Conservation (phyloP, 805 yeast species). For the Cyberlindnera meyerae region DNA sequence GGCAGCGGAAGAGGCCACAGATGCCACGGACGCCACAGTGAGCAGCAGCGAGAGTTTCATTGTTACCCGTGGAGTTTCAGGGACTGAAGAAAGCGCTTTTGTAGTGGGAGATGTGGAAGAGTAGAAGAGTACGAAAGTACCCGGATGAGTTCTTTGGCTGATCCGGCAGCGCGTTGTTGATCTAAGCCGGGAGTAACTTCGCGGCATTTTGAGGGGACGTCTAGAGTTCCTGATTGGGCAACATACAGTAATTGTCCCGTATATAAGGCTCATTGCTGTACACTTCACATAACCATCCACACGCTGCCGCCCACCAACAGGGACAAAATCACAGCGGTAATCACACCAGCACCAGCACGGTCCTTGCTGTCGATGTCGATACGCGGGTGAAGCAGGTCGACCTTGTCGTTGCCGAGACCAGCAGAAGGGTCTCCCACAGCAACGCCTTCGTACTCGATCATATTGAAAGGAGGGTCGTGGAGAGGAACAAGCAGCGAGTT, state of each 20-base stretch:
- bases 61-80: no score
- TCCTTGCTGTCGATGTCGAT: constrained; percentile 54
- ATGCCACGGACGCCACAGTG: background rate
- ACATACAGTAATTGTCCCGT: background rate
- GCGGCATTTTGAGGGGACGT: no score
- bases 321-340: constrained; percentile 68
- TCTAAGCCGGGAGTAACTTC: no score
- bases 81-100: no score
- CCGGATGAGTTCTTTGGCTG: background rate
- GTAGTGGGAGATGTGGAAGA: no score
- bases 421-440: constrained; percentile 50
- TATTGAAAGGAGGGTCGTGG: constrained; percentile 47
- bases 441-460: constrained; percentile 44
- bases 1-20: constrained; percentile 2
- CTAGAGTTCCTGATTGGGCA: no score
- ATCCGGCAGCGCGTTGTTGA: background rate
- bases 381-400: constrained; percentile 31
- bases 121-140: no score
- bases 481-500: constrained; percentile 40
- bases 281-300: constrained; percentile 62
- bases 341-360: constrained; percentile 81
- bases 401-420: constrained; percentile 38
- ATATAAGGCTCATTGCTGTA: background rate
- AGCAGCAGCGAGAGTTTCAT: no score
- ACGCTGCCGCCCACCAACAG: constrained; percentile 57